Evolutionary conservation across 2,329 filamentous ascomycete genomes (phyloP).

Genomic region (Scolecobasidium constrictum): DNA sequence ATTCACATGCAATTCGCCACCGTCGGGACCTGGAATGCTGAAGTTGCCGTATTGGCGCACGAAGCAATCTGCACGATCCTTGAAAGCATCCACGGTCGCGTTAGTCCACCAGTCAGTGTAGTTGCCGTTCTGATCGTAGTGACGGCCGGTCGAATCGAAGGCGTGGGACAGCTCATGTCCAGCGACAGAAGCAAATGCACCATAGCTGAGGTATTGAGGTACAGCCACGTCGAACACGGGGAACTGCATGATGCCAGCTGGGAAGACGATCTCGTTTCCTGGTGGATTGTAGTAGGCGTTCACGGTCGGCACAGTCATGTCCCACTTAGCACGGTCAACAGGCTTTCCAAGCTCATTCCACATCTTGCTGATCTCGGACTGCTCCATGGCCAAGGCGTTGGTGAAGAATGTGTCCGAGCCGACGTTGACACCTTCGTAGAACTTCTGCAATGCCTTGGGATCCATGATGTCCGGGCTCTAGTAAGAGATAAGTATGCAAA

Average conservation of each 20-base stretch:
- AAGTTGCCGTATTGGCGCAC: slow-evolving; percentile 56
- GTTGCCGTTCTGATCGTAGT: slow-evolving; percentile 55
- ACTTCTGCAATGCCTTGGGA: slow-evolving; percentile 42
- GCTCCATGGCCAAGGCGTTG: slow-evolving; percentile 43
- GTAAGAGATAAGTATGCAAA: slow-evolving; percentile 15
- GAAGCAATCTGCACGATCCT: slow-evolving; percentile 52
- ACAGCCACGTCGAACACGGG: slow-evolving; percentile 53
- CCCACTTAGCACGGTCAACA: slow-evolving; percentile 49
- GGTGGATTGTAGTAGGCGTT: slow-evolving; percentile 44
- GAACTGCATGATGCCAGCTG: slow-evolving; percentile 58
- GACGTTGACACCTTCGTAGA: slow-evolving; percentile 44
- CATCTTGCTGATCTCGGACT: slow-evolving; percentile 35
- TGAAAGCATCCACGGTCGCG: slow-evolving; percentile 46
- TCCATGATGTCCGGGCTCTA: slow-evolving; percentile 49
- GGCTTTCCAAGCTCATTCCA: slow-evolving; percentile 52
- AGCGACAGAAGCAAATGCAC: slow-evolving; percentile 55
- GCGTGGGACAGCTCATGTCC: slow-evolving; percentile 62
- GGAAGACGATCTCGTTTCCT: slow-evolving; percentile 59
- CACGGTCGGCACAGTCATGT: slow-evolving; percentile 44
- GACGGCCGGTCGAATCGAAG: slow-evolving; percentile 55
- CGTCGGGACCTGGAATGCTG: slow-evolving; percentile 45
- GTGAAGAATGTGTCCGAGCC: slow-evolving; percentile 43
- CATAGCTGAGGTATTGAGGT: slow-evolving; percentile 56
- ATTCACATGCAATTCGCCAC: slow-evolving; percentile 49
- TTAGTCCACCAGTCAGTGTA: slow-evolving; percentile 58